Base-by-base conservation (phyloP, 2,329 filamentous ascomycete species). In the Acrodontium crateriforme region DNA sequence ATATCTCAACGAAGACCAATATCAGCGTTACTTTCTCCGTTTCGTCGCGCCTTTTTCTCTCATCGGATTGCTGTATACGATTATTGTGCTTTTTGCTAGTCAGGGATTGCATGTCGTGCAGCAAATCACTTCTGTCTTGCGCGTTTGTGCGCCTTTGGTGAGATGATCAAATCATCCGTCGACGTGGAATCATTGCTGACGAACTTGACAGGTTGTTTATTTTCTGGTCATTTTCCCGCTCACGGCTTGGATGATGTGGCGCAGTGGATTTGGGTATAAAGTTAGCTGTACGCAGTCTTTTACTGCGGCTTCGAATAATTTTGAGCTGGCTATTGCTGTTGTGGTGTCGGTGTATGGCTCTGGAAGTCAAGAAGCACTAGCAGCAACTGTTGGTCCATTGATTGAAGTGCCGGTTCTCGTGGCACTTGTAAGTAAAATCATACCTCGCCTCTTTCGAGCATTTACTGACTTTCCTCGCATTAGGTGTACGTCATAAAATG, bases 241-340 rank as follows among this genome's bases (percentile, higher is more conserved):
- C 2, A 89, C 81, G 0, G 58, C 89, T 1, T 60, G 59, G 23
- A 55, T 74, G 2, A 67, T 71, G 3, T 62, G 65, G 26, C 65
- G 62, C n/a, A 55, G 77, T n/a, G 78, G 81, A 0, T 84, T 84
- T 33, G 72, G 71, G 0, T 91, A 91, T 48, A 65, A 65, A 18
- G 50, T 84, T 1, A 67, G 69, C 1, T 65, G 68, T 8, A 87
- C 82, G 2, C 82, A 91, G 55, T 84, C 79, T 47, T 89, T 92
- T 44, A 91, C 81, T 0, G 85, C 82, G 0, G 79, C 81, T 1
- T 92, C 83, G 50, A 93, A 93, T 48, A 92, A 93, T 49, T 93
- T 93, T 45, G 84, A 93, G 58, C 59, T 93, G 14, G 82, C 84
- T 0, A 92, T 93, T 54, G 83, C 83, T 0, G 83, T 93, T 0